Base-by-base conservation (phyloP, 1,139 yeast genomes). In the Kodamaea sp. region DNA sequence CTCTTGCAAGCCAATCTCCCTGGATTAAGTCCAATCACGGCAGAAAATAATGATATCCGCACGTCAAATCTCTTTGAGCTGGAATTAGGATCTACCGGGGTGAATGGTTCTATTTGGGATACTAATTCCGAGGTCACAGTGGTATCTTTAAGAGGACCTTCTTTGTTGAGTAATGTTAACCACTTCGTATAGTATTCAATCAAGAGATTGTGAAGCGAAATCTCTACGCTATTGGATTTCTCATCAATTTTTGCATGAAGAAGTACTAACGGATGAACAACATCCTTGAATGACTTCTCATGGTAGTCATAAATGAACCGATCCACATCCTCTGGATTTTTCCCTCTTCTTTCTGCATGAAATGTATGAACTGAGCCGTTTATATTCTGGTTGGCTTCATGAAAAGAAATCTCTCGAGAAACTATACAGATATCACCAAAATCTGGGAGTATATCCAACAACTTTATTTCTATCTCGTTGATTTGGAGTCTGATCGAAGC, bases 11-110 rank as follows among this genome's bases (percentile, higher is more conserved):
- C 47, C 11, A 87, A 53, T 36, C 82, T 62, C 7, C 76, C 76
- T 0, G 95, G 90, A 16, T 65, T 70, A 15, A 83, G 49, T 0
- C 83, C 83, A 24, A 83, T 39, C 1, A 73, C 62, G 37, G 81
- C 73, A 41, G 82, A 82, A 14, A 69, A 48, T 10, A 82, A 51
- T 1, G 66, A 61, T 13, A 80, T 32, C 31, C 79, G 70, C 7
- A 78, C 39, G 23, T 70, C 77, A 3, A 57, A 34, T 13, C 47
- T 44, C 32, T 42, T 45, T 21, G 33, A 29, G 5, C 21, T 5
- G 15, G 19, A 15, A 12, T 13, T 24, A 8, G 28, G 18, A 5
- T 21, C 18, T 16, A 21, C 15, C 22, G 22, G 21, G 15, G 28
- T 23, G 24, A 26, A 21, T 11, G 24, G 22, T 7, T 28, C 27